Evolutionary conservation across 2,329 filamentous ascomycete genomes (phyloP).

Genomic region (Trichoderma atroviride): DNA sequence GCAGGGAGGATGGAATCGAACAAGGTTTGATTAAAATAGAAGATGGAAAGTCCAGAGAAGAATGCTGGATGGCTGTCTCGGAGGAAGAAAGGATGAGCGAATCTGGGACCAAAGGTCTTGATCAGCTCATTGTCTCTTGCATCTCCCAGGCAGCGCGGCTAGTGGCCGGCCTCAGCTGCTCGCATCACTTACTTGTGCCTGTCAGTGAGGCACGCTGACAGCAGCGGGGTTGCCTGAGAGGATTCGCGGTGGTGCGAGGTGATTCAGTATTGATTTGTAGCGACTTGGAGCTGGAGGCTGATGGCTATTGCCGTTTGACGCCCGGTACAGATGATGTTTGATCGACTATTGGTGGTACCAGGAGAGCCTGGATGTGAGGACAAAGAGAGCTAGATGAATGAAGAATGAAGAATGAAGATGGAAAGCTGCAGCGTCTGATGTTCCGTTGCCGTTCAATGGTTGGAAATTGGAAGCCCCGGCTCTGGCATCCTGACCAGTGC

Average conservation of each 20-base stretch:
- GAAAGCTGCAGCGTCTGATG: not conserved
- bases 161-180: conserved; percentile 15
- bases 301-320: not conserved
- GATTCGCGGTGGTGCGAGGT: not conserved
- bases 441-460: not conserved
- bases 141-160: conserved; percentile 10
- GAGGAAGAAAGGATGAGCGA: not conserved
- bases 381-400: not conserved
- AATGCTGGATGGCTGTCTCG: not conserved
- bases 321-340: not conserved
- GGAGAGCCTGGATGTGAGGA: not conserved
- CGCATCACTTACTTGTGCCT: not conserved
- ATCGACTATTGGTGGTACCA: not conserved
- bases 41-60: not conserved
- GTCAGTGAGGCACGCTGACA: not conserved
- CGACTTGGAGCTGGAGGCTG: not conserved
- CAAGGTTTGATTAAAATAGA: not conserved
- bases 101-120: not conserved
- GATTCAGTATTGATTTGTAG: not conserved
- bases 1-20: not conserved
- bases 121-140: conserved; percentile 15
- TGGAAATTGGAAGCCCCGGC: not conserved
- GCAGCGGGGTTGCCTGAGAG: not conserved
- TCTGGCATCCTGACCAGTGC: not conserved
- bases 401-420: not conserved